These are phyloP conservation scores for Blastocystis sp. DNA, from an alignment of 352 stramenopile species.

Conservation along the genomic window DNA sequence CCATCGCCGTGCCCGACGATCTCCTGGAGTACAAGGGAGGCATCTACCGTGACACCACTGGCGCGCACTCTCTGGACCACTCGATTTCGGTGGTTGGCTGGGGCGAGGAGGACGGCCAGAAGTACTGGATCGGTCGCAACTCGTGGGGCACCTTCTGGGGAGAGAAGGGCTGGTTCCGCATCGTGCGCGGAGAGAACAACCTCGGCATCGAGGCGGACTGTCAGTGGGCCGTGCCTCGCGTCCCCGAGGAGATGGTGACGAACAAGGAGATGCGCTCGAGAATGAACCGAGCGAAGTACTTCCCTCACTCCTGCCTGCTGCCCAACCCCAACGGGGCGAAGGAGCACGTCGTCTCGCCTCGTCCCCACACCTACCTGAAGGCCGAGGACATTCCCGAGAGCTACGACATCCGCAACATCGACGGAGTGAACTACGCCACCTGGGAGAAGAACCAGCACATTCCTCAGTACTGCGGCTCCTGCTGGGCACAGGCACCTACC, in stretches of 20 bases:
- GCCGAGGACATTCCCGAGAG: constrained; percentile 75
- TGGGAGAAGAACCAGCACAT: constrained; percentile 98
- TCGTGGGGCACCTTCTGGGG: constrained; percentile 85
- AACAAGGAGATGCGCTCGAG: constrained; percentile 67
- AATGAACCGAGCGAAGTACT: constrained; percentile 70
- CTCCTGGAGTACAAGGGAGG: constrained; percentile 82
- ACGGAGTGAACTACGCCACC: constrained; percentile 85
- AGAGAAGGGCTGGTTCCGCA: constrained; percentile 87
- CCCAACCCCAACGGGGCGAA: neutral
- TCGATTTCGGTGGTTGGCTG: constrained; percentile 90
- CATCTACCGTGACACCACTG: constrained; percentile 81
- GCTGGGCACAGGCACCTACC: constrained; percentile 80
- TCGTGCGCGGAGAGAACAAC: constrained; percentile 83
- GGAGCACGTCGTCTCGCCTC: constrained; percentile 61
- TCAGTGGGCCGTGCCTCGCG: constrained; percentile 76
- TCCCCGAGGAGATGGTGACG: neutral
- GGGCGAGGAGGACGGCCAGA: constrained; percentile 75
- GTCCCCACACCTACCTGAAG: constrained; percentile 74
- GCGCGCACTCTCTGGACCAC: constrained; percentile 74
- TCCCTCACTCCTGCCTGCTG: constrained; percentile 86
- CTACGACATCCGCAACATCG: constrained; percentile 88
- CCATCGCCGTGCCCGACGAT: constrained; percentile 65
- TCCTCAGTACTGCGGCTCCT: constrained; percentile 82
- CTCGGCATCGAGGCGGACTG: constrained; percentile 84
- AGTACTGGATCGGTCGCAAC: constrained; percentile 92